Evolutionary conservation across 2,329 filamentous ascomycete species (phyloP).

Genomic region (Fusarium pininemorale): DNA sequence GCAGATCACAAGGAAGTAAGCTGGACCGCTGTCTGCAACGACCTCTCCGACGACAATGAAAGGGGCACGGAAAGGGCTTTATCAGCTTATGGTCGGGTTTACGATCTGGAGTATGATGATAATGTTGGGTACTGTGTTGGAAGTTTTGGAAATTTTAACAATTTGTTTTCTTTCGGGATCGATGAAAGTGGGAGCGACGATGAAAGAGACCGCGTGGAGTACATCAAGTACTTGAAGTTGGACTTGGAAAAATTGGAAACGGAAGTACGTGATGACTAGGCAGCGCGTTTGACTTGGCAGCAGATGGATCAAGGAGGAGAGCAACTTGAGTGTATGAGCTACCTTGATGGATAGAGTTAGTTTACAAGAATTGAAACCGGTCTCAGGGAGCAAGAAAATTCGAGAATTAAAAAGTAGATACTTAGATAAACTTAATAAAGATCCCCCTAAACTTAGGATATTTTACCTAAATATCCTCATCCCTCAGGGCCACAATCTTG

Average conservation of each 20-base stretch:
- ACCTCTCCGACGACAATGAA: fast-evolving
- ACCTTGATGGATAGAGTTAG: fast-evolving
- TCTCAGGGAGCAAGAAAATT: background rate
- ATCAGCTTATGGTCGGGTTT: background rate
- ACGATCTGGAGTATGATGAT: background rate
- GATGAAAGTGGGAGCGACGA: background rate
- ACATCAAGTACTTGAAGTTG: fast-evolving
- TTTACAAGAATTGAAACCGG: too few species aligned
- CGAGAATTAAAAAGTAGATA: fast-evolving
- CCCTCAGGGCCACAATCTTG: background rate
- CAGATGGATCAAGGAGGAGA: background rate
- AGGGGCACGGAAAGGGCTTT: fast-evolving
- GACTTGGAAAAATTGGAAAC: background rate
- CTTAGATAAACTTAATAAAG: background rate
- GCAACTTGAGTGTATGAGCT: too few species aligned
- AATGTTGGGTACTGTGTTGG: background rate
- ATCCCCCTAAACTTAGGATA: fast-evolving
- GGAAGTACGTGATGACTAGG: background rate
- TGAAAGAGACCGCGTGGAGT: fast-evolving
- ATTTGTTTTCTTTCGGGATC: too few species aligned
- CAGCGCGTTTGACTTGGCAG: background rate
- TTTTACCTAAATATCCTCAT: background rate
- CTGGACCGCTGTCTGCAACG: background rate
- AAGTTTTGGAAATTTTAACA: background rate
- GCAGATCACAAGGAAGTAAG: background rate